Evolutionary conservation across 129 eudicot genomes (phyloP).

Genomic region (Lactuca sativa): DNA sequence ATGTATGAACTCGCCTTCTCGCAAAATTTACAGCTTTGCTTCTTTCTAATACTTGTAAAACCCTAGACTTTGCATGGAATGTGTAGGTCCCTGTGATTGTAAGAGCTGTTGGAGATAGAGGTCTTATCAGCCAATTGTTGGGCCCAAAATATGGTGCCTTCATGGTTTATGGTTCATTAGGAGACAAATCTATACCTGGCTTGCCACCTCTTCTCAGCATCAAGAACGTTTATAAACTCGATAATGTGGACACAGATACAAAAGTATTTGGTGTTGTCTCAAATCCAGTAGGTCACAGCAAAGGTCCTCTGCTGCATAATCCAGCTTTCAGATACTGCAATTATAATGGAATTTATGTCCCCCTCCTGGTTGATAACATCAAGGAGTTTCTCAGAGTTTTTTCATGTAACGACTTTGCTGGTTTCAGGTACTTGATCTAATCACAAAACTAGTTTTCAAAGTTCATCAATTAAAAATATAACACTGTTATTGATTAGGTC

Average conservation of each 20-base stretch:
- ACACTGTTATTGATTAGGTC: constrained; percentile 36
- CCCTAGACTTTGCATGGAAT: not conserved
- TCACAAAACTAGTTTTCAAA: not conserved
- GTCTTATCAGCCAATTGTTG: constrained; percentile 71
- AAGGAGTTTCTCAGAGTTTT: constrained; percentile 63
- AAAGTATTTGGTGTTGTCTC: constrained; percentile 82
- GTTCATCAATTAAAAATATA: constrained; percentile 5
- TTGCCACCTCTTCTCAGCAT: constrained; percentile 61
- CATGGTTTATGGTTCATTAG: constrained; percentile 54
- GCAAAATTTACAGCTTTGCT: not conserved
- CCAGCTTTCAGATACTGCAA: constrained; percentile 68
- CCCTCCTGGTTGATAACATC: constrained; percentile 74
- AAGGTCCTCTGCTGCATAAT: constrained; percentile 76
- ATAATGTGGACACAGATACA: constrained; percentile 52
- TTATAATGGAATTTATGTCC: constrained; percentile 82
- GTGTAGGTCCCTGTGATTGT: constrained; percentile 69
- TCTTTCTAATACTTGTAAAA: not conserved
- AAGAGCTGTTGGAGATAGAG: constrained; percentile 78
- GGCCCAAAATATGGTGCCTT: constrained; percentile 82
- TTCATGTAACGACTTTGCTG: constrained; percentile 73
- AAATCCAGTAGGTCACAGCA: constrained; percentile 86
- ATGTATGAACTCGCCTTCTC: constrained; percentile 32
- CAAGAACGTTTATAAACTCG: constrained; percentile 58
- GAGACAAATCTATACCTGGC: constrained; percentile 55
- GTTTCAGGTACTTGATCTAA: constrained; percentile 60